Evolutionary conservation across 306 rosid species (phyloP).

Genomic region (Prunus armeniaca): DNA sequence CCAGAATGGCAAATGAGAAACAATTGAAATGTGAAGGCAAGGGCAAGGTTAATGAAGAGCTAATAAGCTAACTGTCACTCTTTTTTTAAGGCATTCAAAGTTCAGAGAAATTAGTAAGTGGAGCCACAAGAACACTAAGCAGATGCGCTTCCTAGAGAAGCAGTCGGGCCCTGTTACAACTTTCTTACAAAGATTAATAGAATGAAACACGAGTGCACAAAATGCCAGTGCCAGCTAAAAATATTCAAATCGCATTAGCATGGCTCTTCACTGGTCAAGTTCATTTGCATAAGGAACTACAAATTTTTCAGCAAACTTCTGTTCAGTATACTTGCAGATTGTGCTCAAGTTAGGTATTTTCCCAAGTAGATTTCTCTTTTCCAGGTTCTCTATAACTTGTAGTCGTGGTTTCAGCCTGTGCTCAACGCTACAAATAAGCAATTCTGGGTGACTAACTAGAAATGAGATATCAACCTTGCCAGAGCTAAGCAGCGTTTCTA

Average conservation of each 20-base stretch:
- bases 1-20: slow-evolving; percentile 2
- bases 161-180: background rate
- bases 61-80: slow-evolving; percentile 6
- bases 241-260: too few species aligned
- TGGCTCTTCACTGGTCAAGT: background rate
- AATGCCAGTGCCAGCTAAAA: too few species aligned
- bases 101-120: too few species aligned
- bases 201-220: background rate
- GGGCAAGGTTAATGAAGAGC: slow-evolving; percentile 36
- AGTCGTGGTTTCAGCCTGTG: slow-evolving; percentile 30
- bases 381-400: slow-evolving; percentile 15
- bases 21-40: slow-evolving; percentile 32
- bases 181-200: background rate
- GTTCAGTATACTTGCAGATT: slow-evolving; percentile 9
- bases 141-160: too few species aligned
- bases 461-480: slow-evolving; percentile 21
- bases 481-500: slow-evolving; percentile 11
- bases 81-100: too few species aligned
- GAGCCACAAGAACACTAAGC: too few species aligned
- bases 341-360: slow-evolving; percentile 15
- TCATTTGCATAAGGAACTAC: slow-evolving; percentile 27
- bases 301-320: slow-evolving; percentile 13
- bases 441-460: slow-evolving; percentile 21
- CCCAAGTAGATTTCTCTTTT: slow-evolving; percentile 9
- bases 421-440: slow-evolving; percentile 29